Base-by-base conservation (phyloP, 176 grass and related monocot genomes). In the Triticum dicoccoides region DNA sequence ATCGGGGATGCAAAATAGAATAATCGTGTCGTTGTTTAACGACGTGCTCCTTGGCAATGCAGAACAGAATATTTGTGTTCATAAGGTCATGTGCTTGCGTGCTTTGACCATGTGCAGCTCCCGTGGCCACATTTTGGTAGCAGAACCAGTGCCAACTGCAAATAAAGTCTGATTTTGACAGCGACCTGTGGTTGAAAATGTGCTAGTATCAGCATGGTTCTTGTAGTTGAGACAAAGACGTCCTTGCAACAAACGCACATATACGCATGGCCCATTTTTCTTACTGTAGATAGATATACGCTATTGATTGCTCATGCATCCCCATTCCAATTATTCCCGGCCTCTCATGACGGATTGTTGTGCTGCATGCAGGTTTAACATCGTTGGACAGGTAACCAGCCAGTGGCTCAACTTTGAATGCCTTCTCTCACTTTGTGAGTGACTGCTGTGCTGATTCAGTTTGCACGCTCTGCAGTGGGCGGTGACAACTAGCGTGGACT, bases 401-500 rank as follows among this genome's bases (percentile, higher is more conserved):
- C 47, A 14, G 13, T 54, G 51, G 51, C 15, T 54, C 6, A 54
- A 54, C 5, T 54, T 15, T 54, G 51, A 54, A 54, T 54, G 51
- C 18, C 34, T 37, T 15, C 3, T 75, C 4, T 76, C 73, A 52
- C 3, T 30, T 14, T 6, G 41, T 14, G 44, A 12, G 47, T 5
- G 6, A 18, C 51, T 54, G 51, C 51, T 18, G 39, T 82, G 58
- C 65, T 91, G 68, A 83, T 20, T 49, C 66, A 82, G 65, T 2
- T 47, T 85, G 2, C 89, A 3, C 41, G 14, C 44, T 41, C 72
- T 89, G 83, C 97, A 98, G 94, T 98, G 97, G 94, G 94, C 97
- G 68, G 92, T 94, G 25, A 98, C 94, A 9, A 98, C 94, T 9
- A 98, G 97, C 54, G 82, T 98, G 81, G 94, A 96, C 84, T 98